Evolutionary conservation across 2,329 filamentous ascomycete genomes (phyloP), one percentile per base, ranked within the genome.

Genomic region (Pestalotiopsis sp.): DNA sequence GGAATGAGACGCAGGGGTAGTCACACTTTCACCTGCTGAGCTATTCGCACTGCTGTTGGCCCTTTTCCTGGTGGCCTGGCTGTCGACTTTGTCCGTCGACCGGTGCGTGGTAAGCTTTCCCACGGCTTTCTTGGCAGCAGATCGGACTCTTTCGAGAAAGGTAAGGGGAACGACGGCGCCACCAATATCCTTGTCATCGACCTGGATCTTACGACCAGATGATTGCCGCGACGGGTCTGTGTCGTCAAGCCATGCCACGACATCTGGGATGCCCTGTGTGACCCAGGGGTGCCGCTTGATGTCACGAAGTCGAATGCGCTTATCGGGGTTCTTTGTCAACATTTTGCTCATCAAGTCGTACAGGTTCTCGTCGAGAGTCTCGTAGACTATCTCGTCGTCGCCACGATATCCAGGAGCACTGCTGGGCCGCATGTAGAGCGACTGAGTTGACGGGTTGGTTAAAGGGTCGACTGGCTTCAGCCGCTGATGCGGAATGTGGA

Each of bases 211-310:
- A 76, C 92, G 90, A 71, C 94, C 94, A 67, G 92, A 89, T 39
- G 90, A 91, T 68, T 91, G 91, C 44, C 91, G 88, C 48, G 89
- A 90, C 1, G 94, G 94, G 75, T 98, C 95, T 1, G 94, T 97
- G 70, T 97, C 94, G 73, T 97, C 94, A n/a, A 98, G 88, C 96
- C 96, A 99, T 10, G 86, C 85, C 39, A 88, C 83, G 48, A 91
- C 88, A 72, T 97, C 91, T 40, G 88, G 82, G 59, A 98, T 88
- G 70, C 92, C 94, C 68, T 91, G 85, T 1, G 95, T 85, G 17
- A 98, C 91, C 96, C 96, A 99, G 4, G 91, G 91, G 76, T 99
- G 96, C 69, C 92, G 91, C 79, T 98, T 98, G 74, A 98, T 95
- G 73, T 98, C 95, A 69, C 91, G 90, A 64, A 99, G 84, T 7